phyloP scores from a whole-genome alignment of 1,139 yeast genomes.

The Diutina neorugosa region DNA sequence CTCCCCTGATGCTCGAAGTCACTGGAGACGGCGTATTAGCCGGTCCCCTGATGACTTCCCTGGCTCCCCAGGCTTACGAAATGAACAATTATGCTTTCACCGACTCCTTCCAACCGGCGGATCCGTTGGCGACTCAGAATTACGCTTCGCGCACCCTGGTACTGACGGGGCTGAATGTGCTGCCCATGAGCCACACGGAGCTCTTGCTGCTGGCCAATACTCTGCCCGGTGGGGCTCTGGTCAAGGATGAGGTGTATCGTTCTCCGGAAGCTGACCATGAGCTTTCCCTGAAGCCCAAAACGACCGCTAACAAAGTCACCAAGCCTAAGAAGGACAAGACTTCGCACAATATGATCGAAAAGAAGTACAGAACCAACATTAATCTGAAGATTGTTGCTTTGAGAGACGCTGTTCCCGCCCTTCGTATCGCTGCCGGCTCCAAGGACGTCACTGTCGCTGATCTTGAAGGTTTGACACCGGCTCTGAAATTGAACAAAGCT shows the following conservation, averaged over 20 bases:
- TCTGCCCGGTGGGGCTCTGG: constrained; percentile 1
- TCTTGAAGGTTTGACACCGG: constrained; percentile 82
- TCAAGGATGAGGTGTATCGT: not conserved
- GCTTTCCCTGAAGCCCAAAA: not conserved
- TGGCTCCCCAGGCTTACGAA: not conserved
- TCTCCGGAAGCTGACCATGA: not conserved
- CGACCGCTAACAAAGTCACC: not conserved
- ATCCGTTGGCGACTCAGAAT: not conserved
- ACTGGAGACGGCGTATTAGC: not conserved
- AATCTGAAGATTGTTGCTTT: constrained; percentile 49
- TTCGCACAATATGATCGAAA: constrained; percentile 57
- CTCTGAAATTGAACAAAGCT: constrained; percentile 78
- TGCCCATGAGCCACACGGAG: constrained; percentile 1
- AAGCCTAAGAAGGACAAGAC: constrained; percentile 1
- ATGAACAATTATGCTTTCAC: constrained; percentile 1
- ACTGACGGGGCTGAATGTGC: not conserved
- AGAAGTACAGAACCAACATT: constrained; percentile 60
- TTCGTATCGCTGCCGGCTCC: constrained; percentile 34
- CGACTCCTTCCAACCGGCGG: not conserved
- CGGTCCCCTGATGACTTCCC: not conserved
- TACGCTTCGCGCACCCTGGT: not conserved
- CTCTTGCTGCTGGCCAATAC: constrained; percentile 3
- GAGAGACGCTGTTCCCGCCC: constrained; percentile 64
- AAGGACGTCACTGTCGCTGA: constrained; percentile 33
- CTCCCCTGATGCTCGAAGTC: not conserved